Evolutionary conservation across 331 rosid species (phyloP).

Genomic region (Arachis monticola): DNA sequence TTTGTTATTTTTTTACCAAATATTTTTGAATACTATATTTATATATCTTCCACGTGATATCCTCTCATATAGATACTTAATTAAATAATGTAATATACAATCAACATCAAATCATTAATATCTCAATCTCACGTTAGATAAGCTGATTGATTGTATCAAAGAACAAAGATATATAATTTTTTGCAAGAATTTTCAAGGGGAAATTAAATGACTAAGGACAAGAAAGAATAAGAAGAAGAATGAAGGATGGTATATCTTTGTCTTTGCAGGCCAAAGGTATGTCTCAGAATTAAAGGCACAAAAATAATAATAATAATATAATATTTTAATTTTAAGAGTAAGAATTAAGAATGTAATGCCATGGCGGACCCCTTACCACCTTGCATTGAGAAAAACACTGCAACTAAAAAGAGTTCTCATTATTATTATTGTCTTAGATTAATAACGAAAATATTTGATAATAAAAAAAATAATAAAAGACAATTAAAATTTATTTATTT

Average conservation of each 20-base stretch:
- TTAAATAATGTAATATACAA: neutral
- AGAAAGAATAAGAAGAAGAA: neutral
- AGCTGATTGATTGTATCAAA: neutral
- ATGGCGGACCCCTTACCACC: slow-evolving; percentile 63
- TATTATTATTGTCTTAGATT: slow-evolving; percentile 17
- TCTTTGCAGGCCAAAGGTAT: slow-evolving; percentile 71
- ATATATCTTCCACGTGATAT: no score
- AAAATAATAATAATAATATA: no score
- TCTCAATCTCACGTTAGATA: slow-evolving; percentile 13
- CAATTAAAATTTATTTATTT: neutral
- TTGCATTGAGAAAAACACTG: slow-evolving; percentile 67
- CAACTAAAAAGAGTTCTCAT: slow-evolving; percentile 57
- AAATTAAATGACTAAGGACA: neutral
- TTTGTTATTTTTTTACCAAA: no score
- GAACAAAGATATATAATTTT: neutral
- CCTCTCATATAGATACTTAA: no score
- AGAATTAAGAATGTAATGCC: slow-evolving; percentile 60
- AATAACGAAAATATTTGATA: neutral
- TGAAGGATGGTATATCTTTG: slow-evolving; percentile 75
- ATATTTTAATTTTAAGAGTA: slow-evolving; percentile 48
- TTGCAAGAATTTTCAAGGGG: neutral
- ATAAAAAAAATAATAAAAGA: neutral
- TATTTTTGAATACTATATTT: no score
- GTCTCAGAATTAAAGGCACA: slow-evolving; percentile 56
- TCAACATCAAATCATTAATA: neutral